Percentiles rank a stretch among this genome's conserved stretches.
phyloP scores from a whole-genome alignment of 805 yeast genomes.

The Grigorovia jiainica region DNA sequence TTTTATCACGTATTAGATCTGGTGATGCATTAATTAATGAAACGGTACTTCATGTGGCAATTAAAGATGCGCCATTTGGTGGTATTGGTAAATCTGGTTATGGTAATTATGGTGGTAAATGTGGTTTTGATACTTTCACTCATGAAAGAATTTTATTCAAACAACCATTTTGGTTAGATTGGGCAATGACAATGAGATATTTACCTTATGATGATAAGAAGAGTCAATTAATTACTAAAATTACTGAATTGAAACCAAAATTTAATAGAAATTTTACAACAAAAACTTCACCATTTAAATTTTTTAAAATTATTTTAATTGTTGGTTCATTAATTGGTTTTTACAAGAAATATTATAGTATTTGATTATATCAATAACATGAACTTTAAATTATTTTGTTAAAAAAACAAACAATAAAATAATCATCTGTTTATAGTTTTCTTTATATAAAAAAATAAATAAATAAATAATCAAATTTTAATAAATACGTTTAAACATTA shows the following conservation, averaged over 20 bases:
- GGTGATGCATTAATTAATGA: slow-evolving; percentile 71
- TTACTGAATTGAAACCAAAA: slow-evolving; percentile 27
- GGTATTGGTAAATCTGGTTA: slow-evolving; percentile 81
- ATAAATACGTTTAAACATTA: background rate
- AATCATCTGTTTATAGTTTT: background rate
- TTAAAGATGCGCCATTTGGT: slow-evolving; percentile 73
- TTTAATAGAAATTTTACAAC: slow-evolving; percentile 30
- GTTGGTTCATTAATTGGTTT: background rate
- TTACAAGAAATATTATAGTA: background rate
- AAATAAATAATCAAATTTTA: background rate
- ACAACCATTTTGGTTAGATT: slow-evolving; percentile 59
- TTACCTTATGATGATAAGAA: slow-evolving; percentile 45
- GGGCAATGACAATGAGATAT: slow-evolving; percentile 48
- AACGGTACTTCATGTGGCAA: slow-evolving; percentile 58
- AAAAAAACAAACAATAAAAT: background rate
- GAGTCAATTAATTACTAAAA: slow-evolving; percentile 18
- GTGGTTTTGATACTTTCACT: slow-evolving; percentile 62
- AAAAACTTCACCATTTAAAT: background rate
- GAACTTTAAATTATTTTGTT: background rate
- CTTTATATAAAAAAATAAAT: background rate
- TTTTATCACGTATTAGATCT: slow-evolving; percentile 49
- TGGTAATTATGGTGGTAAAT: slow-evolving; percentile 74
- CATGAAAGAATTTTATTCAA: slow-evolving; percentile 61
- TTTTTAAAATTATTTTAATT: background rate
- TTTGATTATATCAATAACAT: background rate